Conservation (phyloP, 2,329 filamentous ascomycete genomes). For the Pyricularia pennisetigena region DNA sequence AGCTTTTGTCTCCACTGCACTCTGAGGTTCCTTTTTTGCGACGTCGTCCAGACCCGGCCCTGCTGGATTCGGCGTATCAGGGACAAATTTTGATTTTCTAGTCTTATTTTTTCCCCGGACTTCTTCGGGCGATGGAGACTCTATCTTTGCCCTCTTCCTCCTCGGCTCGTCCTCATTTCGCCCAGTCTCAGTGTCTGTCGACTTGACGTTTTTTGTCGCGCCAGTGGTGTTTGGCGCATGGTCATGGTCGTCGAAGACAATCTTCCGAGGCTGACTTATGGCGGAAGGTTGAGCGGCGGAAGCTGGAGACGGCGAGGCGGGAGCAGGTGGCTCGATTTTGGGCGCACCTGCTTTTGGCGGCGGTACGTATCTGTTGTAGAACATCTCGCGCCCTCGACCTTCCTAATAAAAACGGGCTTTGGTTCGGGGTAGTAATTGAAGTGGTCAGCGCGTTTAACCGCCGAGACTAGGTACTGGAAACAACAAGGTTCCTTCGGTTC, state of each 20-base stretch:
- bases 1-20: neutral
- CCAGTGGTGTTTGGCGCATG: constrained; percentile 5
- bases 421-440: neutral
- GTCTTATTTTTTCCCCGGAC: constrained; percentile 20
- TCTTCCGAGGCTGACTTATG: constrained; percentile 10
- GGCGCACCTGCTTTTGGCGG: constrained; percentile 17
- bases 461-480: neutral
- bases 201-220: neutral
- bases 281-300: neutral
- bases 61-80: neutral
- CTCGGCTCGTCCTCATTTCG: constrained; percentile 14
- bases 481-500: neutral
- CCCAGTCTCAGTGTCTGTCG: constrained; percentile 15
- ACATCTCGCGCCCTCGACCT: neutral
- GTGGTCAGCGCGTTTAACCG: neutral
- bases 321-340: constrained; percentile 1
- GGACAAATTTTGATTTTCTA: constrained; percentile 11
- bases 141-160: constrained; percentile 19
- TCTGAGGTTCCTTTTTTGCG: neutral
- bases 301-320: constrained; percentile 6
- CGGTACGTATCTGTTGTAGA: constrained; percentile 27
- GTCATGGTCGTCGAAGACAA: constrained; percentile 16
- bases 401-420: neutral
- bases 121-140: constrained; percentile 12
- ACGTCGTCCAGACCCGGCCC: neutral